Percentiles rank a stretch among this genome's conserved stretches.
These are phyloP conservation scores for Russula dissimulans DNA, from an alignment of 768 basidiomycete species.

Conservation along the genomic window DNA sequence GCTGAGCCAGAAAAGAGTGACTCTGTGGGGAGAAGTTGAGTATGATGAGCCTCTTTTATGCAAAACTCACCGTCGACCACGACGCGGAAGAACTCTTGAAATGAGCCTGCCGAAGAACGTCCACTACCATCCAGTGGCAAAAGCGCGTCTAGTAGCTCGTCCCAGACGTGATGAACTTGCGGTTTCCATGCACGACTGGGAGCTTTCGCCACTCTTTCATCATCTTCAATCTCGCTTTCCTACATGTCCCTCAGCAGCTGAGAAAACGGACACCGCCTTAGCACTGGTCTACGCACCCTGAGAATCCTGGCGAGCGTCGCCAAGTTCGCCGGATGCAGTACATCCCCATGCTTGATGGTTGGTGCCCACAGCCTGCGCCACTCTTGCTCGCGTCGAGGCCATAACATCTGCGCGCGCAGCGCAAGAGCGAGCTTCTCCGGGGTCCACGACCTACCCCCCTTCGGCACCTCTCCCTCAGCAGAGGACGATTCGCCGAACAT, in stretches of 20 bases:
- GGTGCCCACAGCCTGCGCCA: conserved; percentile 63
- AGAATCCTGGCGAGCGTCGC: conserved; percentile 62
- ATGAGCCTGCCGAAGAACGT: conserved; percentile 43
- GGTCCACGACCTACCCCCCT: conserved; percentile 51
- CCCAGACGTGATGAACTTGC: conserved; percentile 89
- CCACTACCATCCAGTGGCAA: conserved; percentile 40
- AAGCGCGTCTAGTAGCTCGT: conserved; percentile 66
- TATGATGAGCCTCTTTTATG: neutral
- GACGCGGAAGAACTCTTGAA: conserved; percentile 85
- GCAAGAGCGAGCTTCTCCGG: conserved; percentile 83
- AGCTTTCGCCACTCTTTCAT: conserved; percentile 39
- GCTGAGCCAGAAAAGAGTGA: conserved; percentile 78
- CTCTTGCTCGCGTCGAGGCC: conserved; percentile 42
- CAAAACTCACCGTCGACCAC: conserved; percentile 74
- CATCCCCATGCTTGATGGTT: conserved; percentile 63
- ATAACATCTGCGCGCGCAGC: conserved; percentile 54
- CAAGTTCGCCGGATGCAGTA: conserved; percentile 71
- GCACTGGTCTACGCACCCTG: conserved; percentile 44
- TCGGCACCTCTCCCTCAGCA: neutral
- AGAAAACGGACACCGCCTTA: neutral
- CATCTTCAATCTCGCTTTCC: conserved; percentile 40
- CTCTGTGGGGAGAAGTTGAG: conserved; percentile 38
- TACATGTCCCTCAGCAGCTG: neutral
- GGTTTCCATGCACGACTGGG: conserved; percentile 70
- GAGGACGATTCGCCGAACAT: conserved; percentile 39